Evolutionary conservation across 306 rosid species (phyloP).

Genomic region (Abrus precatorius): DNA sequence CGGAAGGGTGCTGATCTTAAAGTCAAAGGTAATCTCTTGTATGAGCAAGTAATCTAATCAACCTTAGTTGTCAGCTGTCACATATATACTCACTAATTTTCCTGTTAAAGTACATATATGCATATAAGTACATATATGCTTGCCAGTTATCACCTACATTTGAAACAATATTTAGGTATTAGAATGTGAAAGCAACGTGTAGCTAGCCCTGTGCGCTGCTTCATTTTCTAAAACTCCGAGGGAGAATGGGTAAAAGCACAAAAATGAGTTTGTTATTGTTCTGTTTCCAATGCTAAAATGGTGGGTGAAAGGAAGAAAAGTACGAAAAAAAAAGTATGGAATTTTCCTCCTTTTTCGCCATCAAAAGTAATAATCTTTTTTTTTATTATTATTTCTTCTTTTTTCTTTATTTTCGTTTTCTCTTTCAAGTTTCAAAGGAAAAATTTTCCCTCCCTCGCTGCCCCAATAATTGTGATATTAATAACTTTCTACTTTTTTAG

Average conservation of each 20-base stretch:
- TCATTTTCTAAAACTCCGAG: constrained; percentile 6
- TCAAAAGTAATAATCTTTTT: constrained; percentile 43
- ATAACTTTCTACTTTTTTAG: not conserved
- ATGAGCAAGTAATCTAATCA: constrained; percentile 47
- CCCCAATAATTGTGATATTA: constrained; percentile 14
- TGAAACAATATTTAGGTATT: constrained; percentile 35
- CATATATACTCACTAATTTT: constrained; percentile 6
- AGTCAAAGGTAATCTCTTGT: constrained; percentile 53
- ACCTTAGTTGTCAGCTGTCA: constrained; percentile 33
- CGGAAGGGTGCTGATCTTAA: constrained; percentile 30
- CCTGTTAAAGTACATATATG: not conserved
- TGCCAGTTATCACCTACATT: constrained; percentile 43
- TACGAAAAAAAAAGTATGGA: constrained; percentile 22
- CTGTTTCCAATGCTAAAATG: constrained; percentile 31
- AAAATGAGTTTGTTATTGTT: constrained; percentile 16
- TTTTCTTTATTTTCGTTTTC: not conserved
- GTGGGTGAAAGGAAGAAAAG: constrained; percentile 33
- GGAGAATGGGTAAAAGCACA: not conserved
- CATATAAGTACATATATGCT: not conserved
- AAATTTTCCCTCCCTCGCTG: constrained; percentile 20
- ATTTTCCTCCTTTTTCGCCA: constrained; percentile 35
- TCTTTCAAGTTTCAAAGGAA: constrained; percentile 41
- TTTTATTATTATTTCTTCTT: not conserved
- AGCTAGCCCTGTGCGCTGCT: constrained; percentile 1
- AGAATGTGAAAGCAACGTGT: constrained; percentile 17